Evolutionary conservation across 2,329 filamentous ascomycete genomes (phyloP), one percentile per base, ranked within the genome.

Genomic region (Trichoderma arundinaceum): DNA sequence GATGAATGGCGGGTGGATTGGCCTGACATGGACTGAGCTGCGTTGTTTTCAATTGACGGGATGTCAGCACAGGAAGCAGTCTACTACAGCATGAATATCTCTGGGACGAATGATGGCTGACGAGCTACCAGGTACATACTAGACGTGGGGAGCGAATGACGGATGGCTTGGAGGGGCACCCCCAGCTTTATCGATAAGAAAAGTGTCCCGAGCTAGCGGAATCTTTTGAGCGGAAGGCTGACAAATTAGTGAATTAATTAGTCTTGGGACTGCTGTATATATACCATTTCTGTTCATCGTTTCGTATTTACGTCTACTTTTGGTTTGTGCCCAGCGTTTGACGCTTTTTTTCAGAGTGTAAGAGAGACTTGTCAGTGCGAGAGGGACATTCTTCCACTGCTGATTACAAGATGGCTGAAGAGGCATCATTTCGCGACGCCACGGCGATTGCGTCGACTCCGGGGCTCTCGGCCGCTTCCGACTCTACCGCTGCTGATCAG

Each of bases 331-430:
- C 22, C 22, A 28, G 22, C 22, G 22, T 28, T 28, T 28, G 22
- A 28, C 22, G 22, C 22, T 28, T 28, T 28, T 28, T 43, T 19
- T 35, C 33, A 15, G 44, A 3, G 38, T 19, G 38, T 7, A 22
- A 43, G 48, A 15, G 15, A 32, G 19, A 33, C 9, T 52, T 52
- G 22, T 38, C 32, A 46, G 28, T 12, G 28, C 7, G 28, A 58
- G 41, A 33, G 53, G 53, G 28, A 58, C 22, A 10, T 46, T 22
- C n/a, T 58, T 17, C 33, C 43, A 33, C 41, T 8, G 15, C 7
- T 8, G 2, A 4, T 46, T n/a, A 13, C 9, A 22, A 41, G 19
- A 82, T 82, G 79, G 75, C 78, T 15, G 75, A 77, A 39, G 77
- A 80, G 38, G 74, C 74, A 39, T 73, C 70, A 67, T 75, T 77